Percentiles rank a stretch among this genome's conserved stretches.
phyloP scores from a whole-genome alignment of 2,329 filamentous ascomycete genomes.

The Nothopassalora personata region DNA sequence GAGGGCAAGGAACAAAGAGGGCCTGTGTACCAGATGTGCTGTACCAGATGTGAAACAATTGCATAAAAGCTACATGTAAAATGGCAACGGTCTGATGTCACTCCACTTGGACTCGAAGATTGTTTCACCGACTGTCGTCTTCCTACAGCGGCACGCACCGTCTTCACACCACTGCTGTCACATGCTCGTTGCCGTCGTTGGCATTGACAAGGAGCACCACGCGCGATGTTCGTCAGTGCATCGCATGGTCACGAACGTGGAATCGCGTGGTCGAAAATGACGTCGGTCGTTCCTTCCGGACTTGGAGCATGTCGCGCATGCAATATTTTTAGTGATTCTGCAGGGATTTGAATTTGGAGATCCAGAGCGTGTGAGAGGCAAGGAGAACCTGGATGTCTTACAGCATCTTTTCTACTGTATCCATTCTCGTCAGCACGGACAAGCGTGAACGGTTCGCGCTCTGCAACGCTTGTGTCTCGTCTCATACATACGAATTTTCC shows the following conservation, averaged over 20 bases:
- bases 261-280: background rate
- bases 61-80: background rate
- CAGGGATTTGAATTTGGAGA: too few species aligned
- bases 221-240: background rate
- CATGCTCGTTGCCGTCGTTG: background rate
- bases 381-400: too few species aligned
- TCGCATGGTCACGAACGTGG: background rate
- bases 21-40: slow-evolving; percentile 2
- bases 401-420: background rate
- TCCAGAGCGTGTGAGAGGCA: too few species aligned
- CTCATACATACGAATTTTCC: background rate
- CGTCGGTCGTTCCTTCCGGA: background rate
- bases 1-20: slow-evolving; percentile 6
- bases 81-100: background rate
- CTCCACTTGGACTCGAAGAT: too few species aligned
- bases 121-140: too few species aligned
- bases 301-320: background rate
- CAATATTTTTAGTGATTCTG: too few species aligned
- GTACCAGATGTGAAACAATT: slow-evolving; percentile 2
- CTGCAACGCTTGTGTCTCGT: background rate
- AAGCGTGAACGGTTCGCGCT: background rate
- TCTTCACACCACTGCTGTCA: background rate
- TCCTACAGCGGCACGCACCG: background rate
- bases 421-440: background rate
- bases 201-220: background rate